Evolutionary conservation across 306 rosid species (phyloP), one percentile per base, ranked within the genome.

Genomic region (Ziziphus jujuba): DNA sequence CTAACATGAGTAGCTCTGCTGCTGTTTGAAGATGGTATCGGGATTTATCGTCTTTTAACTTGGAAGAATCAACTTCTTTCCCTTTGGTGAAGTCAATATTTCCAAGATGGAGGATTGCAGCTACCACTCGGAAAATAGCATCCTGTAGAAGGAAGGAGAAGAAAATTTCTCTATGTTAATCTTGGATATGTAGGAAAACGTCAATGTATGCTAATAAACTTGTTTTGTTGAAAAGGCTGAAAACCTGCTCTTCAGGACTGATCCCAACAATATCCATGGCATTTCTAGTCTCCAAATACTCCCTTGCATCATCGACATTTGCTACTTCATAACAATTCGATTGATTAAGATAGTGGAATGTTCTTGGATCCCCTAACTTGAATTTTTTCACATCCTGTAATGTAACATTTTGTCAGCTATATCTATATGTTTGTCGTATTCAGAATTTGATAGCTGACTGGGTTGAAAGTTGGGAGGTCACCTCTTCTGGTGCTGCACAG

Each of bases 211-310:
- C 44, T 62, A 38, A n/a, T 55, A 63, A 70, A 38, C 50, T 66
- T 67, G 48, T 66, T 56, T 59, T 49, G 19, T 28, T 65, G 75
- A 7, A 58, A 40, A 67, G 60, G 66, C 9, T 45, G 40, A 60
- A 69, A 56, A 90, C 96, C 96, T 90, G 97, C 65, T 90, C 97
- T 48, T 85, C 95, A 59, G 81, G 90, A 81, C 51, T 85, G 86
- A 90, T 87, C 22, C 97, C 97, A 8, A 90, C 97, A 61, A 90
- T 83, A 65, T 90, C 97, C 97, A 90, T 90, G 64, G 95, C 97
- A 67, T 87, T 87, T 85, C 89, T 84, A 2, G 91, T 90, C 77
- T 87, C 97, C 66, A 90, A 66, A 60, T 90, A 90, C 82, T 90
- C 97, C 57, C 88, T 85, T 45, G 97, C 88, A 80, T 90, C 97